A percentile compares a stretch with the other conserved stretches of the same genome.
These are phyloP conservation scores for Neonectria sp. DNA, from an alignment of 2,329 filamentous ascomycete genomes.

Conservation along the genomic window DNA sequence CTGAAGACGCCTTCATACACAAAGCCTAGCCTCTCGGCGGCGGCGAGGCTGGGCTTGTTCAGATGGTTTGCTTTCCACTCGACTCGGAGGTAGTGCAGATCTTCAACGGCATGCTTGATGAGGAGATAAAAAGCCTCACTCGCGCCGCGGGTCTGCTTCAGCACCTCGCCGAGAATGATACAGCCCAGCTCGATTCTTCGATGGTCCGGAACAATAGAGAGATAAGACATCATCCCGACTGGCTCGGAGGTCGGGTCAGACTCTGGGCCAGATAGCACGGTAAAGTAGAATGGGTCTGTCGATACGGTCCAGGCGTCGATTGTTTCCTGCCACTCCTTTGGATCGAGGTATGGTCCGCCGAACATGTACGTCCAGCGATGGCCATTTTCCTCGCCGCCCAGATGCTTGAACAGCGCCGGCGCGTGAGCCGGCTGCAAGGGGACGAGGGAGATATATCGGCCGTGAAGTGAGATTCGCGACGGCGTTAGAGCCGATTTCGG, in stretches of 20 bases:
- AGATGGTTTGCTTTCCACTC: conserved; percentile 76
- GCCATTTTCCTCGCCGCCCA: conserved; percentile 51
- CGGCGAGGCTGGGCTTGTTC: conserved; percentile 68
- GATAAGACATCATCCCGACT: conserved; percentile 59
- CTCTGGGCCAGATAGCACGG: conserved; percentile 56
- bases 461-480: conserved; percentile 43
- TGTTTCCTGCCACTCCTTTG: conserved; percentile 35
- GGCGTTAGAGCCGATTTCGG: conserved; percentile 36
- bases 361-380: conserved; percentile 55
- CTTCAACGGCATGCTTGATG: conserved; percentile 66
- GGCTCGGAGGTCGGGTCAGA: conserved; percentile 48
- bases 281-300: conserved; percentile 59
- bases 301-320: conserved; percentile 45
- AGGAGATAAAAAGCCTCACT: conserved; percentile 73
- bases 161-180: conserved; percentile 63
- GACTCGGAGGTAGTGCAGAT: conserved; percentile 68
- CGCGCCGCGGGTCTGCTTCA: conserved; percentile 69
- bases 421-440: conserved; percentile 48
- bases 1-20: conserved; percentile 72
- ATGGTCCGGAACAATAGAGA: conserved; percentile 64
- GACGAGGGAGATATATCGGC: conserved; percentile 51
- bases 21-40: conserved; percentile 72
- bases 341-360: conserved; percentile 40
- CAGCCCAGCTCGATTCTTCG: conserved; percentile 71
- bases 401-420: conserved; percentile 48